Base-by-base conservation (phyloP, 768 basidiomycete genomes). In the Mycena albidolilacea region DNA sequence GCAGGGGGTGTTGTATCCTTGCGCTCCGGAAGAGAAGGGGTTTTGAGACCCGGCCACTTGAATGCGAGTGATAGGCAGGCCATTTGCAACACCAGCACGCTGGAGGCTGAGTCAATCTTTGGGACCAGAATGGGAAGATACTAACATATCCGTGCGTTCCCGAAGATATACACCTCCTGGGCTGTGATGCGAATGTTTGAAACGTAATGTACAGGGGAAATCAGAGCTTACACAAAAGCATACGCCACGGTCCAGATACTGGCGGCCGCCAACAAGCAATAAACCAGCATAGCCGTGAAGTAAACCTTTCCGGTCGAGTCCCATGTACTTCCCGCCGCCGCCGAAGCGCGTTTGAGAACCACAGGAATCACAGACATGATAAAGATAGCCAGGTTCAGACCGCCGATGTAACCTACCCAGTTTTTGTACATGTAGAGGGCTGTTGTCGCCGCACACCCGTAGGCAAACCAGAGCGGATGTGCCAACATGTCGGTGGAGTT, bases 181-280 rank as follows among this genome's bases (percentile, higher is more conserved):
- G 14, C 73, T 74, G 35, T 3, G 15, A 35, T 12, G 15, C 6
- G 35, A 35, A 17, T 10, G 14, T 9, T 10, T 15, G n/a, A 2
- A 30, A 39, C 35, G 8, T 3, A 15, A 15, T 1, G 59, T 21
- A 17, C 1, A 30, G 7, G n/a, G 19, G 6, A 19, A 38, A 38
- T 5, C 12, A 35, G 48, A 9, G 37, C 73, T 30, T 54, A 74
- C 73, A 97, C 94, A 76, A 96, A 97, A 2, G 95, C 95, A 82
- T 97, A 96, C 0, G 95, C 95, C 66, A 94, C 94, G 0, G 95
- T 96, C 84, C 95, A 94, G 17, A 94, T 90, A 68, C 90, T 91
- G 38, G 91, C 87, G 30, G 96, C 86, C 63, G 89, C 87, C 58
- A 95, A 84, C 43, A 95, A 55, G 65, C 89, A 86, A 65, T 91